These are phyloP conservation scores for Panus rudis DNA, from an alignment of 768 basidiomycete species.

Conservation along the genomic window DNA sequence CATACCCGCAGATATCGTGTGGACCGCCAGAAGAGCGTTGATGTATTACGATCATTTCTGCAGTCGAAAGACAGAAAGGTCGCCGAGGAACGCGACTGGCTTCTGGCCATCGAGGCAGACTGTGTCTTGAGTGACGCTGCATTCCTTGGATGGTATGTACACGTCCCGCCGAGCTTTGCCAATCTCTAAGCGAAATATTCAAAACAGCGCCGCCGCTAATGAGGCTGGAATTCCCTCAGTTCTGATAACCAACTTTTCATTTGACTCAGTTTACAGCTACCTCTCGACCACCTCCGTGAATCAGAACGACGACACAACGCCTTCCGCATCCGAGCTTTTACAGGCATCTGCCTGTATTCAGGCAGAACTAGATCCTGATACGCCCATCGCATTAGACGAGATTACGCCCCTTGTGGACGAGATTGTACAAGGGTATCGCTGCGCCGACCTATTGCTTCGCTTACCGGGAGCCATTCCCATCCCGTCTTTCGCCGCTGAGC, in stretches of 20 bases:
- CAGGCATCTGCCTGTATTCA: slow-evolving; percentile 2
- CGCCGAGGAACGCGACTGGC: slow-evolving; percentile 51
- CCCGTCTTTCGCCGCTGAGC: slow-evolving; percentile 54
- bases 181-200: too few species aligned
- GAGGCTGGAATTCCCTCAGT: slow-evolving; percentile 58
- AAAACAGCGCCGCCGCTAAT: slow-evolving; percentile 55
- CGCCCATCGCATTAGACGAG: slow-evolving; percentile 41
- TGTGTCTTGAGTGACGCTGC: slow-evolving; percentile 73
- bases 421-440: slow-evolving; percentile 57
- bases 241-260: slow-evolving; percentile 77
- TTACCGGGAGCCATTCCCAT: slow-evolving; percentile 73
- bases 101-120: slow-evolving; percentile 40
- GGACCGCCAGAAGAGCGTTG: slow-evolving; percentile 62
- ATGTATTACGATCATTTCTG: slow-evolving; percentile 55
- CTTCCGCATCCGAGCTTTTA: neutral
- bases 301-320: slow-evolving; percentile 11
- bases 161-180: neutral
- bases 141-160: slow-evolving; percentile 65
- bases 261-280: slow-evolving; percentile 78
- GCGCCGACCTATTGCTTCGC: slow-evolving; percentile 62
- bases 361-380: slow-evolving; percentile 37
- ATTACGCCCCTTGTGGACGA: slow-evolving; percentile 59
- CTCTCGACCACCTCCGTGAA: slow-evolving; percentile 55
- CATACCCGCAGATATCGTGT: slow-evolving; percentile 50
- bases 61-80: slow-evolving; percentile 46